phyloP scores from a whole-genome alignment of 1,284 basidiomycete species.

The Cryptococcus hybrid region DNA sequence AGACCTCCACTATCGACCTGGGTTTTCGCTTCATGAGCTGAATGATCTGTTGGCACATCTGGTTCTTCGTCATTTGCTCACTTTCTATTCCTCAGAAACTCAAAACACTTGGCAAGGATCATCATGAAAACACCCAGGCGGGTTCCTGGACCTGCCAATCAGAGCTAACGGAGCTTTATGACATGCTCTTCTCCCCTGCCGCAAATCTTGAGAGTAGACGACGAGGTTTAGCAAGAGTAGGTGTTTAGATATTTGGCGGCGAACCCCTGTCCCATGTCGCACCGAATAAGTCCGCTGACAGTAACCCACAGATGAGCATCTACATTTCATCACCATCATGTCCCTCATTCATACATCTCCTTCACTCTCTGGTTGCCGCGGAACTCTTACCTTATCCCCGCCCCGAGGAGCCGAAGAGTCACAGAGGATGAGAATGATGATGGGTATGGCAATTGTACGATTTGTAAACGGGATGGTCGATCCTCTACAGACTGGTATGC shows the following conservation, averaged over 20 bases:
- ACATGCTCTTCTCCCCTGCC: slow-evolving; percentile 72
- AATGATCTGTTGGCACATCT: too few species aligned
- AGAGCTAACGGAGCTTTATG: slow-evolving; percentile 78
- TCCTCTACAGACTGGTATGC: slow-evolving; percentile 77
- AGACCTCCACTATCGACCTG: too few species aligned
- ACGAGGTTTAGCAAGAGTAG: slow-evolving; percentile 68
- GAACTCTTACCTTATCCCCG: slow-evolving; percentile 57
- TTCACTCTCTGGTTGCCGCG: slow-evolving; percentile 64
- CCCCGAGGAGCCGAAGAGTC: slow-evolving; percentile 60
- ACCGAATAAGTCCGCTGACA: background rate
- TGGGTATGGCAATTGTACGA: slow-evolving; percentile 68
- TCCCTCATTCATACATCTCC: slow-evolving; percentile 60
- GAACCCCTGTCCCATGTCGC: background rate
- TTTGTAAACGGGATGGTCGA: slow-evolving; percentile 96
- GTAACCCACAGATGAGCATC: slow-evolving; percentile 57
- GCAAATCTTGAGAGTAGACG: slow-evolving; percentile 59
- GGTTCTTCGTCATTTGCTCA: too few species aligned
- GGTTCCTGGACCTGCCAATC: slow-evolving; percentile 70
- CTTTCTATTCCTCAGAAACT: background rate
- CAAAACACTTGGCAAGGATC: background rate
- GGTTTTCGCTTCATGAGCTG: too few species aligned
- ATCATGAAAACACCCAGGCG: slow-evolving; percentile 76
- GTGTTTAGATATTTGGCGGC: slow-evolving; percentile 28
- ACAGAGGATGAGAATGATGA: slow-evolving; percentile 57
- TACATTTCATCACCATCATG: slow-evolving; percentile 67